phyloP scores from a whole-genome alignment of 2,329 filamentous ascomycete species.

The Rasamsonia emersonii region DNA sequence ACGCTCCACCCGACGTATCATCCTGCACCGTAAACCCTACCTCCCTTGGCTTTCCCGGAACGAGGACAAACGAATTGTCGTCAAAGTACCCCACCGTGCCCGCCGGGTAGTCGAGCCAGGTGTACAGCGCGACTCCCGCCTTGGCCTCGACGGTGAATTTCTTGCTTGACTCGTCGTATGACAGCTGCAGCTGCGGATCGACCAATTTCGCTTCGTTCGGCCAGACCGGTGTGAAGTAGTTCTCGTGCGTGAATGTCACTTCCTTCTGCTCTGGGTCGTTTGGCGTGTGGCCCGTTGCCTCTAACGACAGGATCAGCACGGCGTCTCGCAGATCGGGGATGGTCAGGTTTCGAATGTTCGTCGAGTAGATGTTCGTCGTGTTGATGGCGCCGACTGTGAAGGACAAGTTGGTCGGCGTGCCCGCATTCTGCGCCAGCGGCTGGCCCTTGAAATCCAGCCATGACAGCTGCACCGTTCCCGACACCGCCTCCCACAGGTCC shows the following conservation, averaged over 20 bases:
- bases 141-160: slow-evolving; percentile 42
- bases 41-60: slow-evolving; percentile 36
- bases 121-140: slow-evolving; percentile 44
- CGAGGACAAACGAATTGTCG: slow-evolving; percentile 45
- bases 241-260: slow-evolving; percentile 40
- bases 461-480: slow-evolving; percentile 39
- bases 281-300: slow-evolving; percentile 38
- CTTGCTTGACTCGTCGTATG: slow-evolving; percentile 19
- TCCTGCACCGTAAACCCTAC: slow-evolving; percentile 40
- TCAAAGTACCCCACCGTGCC: slow-evolving; percentile 45
- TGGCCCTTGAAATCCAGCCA: slow-evolving; percentile 47
- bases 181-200: slow-evolving; percentile 40
- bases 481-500: slow-evolving; percentile 46
- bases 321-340: slow-evolving; percentile 26
- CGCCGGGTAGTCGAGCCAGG: slow-evolving; percentile 47
- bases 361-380: slow-evolving; percentile 39
- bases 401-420: slow-evolving; percentile 20
- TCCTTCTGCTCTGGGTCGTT: slow-evolving; percentile 30
- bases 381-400: slow-evolving; percentile 46
- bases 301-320: slow-evolving; percentile 38
- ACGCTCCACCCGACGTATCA: slow-evolving; percentile 35
- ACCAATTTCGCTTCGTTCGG: slow-evolving; percentile 39
- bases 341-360: slow-evolving; percentile 29
- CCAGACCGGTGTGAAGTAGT: slow-evolving; percentile 42
- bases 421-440: slow-evolving; percentile 27